Base-by-base conservation (phyloP, 225 moss, liverwort and hornwort species). In the Climacium dendroides region DNA sequence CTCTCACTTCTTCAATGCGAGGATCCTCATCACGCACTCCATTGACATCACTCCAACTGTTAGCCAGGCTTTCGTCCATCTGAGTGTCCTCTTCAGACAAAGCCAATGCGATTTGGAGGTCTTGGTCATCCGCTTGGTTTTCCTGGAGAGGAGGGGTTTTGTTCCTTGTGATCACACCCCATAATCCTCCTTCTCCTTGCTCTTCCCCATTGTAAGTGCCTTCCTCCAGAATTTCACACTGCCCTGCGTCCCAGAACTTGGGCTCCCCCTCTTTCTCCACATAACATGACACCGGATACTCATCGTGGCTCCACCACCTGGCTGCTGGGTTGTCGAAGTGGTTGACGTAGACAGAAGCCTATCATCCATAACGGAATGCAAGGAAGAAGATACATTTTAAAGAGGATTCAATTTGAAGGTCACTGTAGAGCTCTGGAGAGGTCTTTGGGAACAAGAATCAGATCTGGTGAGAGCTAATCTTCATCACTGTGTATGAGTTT, bases 31-130 rank as follows among this genome's bases (percentile, higher is more conserved):
- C 91, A 16, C 88, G 88, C 41, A 93, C 93, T 53, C 95, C 94
- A 47, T 93, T 92, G 61, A 94, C 69, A 83, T 95, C 89, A 69
- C 88, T 91, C 24, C 92, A 85, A 72, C 95, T 94, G 85, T 87
- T 94, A 58, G 92, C 91, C 61, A 95, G 91, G 87, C 91, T 95
- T 83, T 93, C 89, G 78, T 95, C 94, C 50, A 85, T 58, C 39
- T 78, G 90, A 66, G 92, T 88, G 74, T 92, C 89, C 67, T 93
- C 96, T 65, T 96, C 93, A 19, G 92, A 90, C 43, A 97, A 81
- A 39, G 95, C 94, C 90, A 98, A 55, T 43, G 95, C 96, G 73
- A 91, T 83, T 73, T 86, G 90, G 7, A 90, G 92, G 37, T 95
- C 96, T 24, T 92, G 91, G 11, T 97, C 95, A 79, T 96, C 96